Percentiles rank a stretch among this genome's conserved stretches.
Conservation (phyloP, 805 yeast species). For the Debaryomyces tyrocola region DNA sequence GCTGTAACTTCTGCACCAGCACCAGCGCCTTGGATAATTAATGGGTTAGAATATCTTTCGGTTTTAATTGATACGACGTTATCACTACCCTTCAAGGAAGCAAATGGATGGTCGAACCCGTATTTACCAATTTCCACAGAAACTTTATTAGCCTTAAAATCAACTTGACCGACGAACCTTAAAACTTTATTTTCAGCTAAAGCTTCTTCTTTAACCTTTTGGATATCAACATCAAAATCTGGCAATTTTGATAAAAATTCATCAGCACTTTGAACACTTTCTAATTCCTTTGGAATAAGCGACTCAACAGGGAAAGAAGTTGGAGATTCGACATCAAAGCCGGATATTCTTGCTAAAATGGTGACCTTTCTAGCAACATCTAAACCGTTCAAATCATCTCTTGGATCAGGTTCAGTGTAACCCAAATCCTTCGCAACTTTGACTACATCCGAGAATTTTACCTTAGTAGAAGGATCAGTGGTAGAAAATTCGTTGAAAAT, state of each 20-base stretch:
- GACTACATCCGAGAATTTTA: constrained; percentile 88
- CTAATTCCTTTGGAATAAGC: constrained; percentile 84
- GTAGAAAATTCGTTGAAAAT: constrained; percentile 93
- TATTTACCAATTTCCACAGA: constrained; percentile 89
- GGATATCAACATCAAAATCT: constrained; percentile 76
- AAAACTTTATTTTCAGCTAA: constrained; percentile 81
- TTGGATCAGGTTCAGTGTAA: constrained; percentile 98
- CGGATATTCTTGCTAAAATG: constrained; percentile 90
- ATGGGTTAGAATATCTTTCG: constrained; percentile 88
- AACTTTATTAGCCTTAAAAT: constrained; percentile 64
- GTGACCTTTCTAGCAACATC: constrained; percentile 99
- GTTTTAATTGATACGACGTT: constrained; percentile 91
- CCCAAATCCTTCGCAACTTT: constrained; percentile 86
- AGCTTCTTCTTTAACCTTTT: constrained; percentile 76
- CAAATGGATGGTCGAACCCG: constrained; percentile 89
- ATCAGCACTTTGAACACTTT: constrained; percentile 64
- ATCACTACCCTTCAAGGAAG: constrained; percentile 92
- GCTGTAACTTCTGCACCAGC: constrained; percentile 76
- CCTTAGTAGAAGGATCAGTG: constrained; percentile 50
- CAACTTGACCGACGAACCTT: constrained; percentile 91
- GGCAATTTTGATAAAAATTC: constrained; percentile 85
- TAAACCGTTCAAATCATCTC: constrained; percentile 96
- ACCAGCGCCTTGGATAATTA: constrained; percentile 97
- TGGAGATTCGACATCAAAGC: constrained; percentile 81
- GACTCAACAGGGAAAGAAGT: constrained; percentile 93